Conservation (phyloP, 2,329 filamentous ascomycete genomes). For the Periconia macrospinosa region DNA sequence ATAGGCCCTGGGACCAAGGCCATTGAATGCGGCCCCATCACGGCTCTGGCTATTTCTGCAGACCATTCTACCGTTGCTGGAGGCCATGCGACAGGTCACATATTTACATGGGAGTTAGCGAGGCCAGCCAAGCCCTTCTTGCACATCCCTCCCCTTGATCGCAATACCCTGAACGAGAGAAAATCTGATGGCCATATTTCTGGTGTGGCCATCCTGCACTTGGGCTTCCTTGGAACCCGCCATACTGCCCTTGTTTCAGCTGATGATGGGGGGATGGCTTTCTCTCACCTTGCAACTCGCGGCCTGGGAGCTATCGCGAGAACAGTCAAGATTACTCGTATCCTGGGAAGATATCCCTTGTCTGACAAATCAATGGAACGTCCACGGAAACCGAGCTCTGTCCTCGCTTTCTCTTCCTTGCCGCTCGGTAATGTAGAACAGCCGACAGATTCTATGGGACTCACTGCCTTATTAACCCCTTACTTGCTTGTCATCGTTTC, state of each 20-base stretch:
- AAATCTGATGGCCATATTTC: constrained; percentile 81
- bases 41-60: constrained; percentile 84
- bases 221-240: constrained; percentile 92
- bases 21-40: constrained; percentile 85
- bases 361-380: constrained; percentile 64
- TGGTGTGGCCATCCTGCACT: constrained; percentile 76
- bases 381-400: constrained; percentile 85
- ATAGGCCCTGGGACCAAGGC: constrained; percentile 94
- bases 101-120: constrained; percentile 95
- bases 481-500: constrained; percentile 97
- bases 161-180: constrained; percentile 64
- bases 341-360: constrained; percentile 87
- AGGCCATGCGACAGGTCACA: constrained; percentile 85
- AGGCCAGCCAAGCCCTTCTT: constrained; percentile 85
- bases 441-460: constrained; percentile 79
- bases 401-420: constrained; percentile 86
- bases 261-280: constrained; percentile 94
- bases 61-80: constrained; percentile 91
- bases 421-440: constrained; percentile 94
- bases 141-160: constrained; percentile 75
- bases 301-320: constrained; percentile 85
- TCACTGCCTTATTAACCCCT: constrained; percentile 94
- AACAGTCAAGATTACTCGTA: constrained; percentile 84
- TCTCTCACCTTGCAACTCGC: constrained; percentile 91
- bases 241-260: constrained; percentile 95